phyloP scores from a whole-genome alignment of 495 filamentous ascomycete genomes.

The Penicillium silybi region DNA sequence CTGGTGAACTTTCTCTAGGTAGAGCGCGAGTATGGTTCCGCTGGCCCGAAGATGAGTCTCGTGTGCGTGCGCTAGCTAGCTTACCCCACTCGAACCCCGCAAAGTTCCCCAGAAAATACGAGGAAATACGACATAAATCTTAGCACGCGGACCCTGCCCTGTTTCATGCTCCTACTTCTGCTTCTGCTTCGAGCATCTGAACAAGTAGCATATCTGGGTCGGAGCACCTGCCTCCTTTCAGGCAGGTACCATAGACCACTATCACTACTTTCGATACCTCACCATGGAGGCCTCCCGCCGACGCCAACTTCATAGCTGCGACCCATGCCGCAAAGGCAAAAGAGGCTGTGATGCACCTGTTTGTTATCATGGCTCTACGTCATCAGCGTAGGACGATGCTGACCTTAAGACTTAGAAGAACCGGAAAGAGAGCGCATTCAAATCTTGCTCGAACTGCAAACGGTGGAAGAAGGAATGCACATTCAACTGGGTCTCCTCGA shows the following conservation, averaged over 20 bases:
- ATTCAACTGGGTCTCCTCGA: slow-evolving; percentile 24
- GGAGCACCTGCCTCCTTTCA: no score
- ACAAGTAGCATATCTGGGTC: no score
- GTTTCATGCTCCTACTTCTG: no score
- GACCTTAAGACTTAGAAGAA: slow-evolving; percentile 9
- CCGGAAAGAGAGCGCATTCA: slow-evolving; percentile 3
- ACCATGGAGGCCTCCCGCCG: slow-evolving; percentile 10
- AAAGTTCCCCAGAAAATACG: no score
- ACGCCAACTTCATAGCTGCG: slow-evolving; percentile 40
- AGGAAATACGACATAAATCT: no score
- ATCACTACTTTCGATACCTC: not conserved
- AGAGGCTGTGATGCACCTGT: slow-evolving; percentile 38
- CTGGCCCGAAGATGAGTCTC: not conserved
- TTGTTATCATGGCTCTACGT: not conserved
- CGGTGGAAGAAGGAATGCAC: slow-evolving; percentile 29
- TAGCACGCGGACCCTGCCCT: no score
- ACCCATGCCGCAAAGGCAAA: slow-evolving; percentile 45
- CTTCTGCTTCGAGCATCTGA: no score
- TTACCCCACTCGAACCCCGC: no score
- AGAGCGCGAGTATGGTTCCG: not conserved
- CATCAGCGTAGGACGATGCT: not conserved
- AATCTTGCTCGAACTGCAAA: slow-evolving; percentile 27
- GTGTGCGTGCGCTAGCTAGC: no score
- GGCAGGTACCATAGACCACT: not conserved
- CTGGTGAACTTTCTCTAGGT: no score